Percentiles rank a stretch among this genome's conserved stretches.
These are phyloP conservation scores for Claviceps capensis DNA, from an alignment of 2,329 filamentous ascomycete species.

Conservation along the genomic window DNA sequence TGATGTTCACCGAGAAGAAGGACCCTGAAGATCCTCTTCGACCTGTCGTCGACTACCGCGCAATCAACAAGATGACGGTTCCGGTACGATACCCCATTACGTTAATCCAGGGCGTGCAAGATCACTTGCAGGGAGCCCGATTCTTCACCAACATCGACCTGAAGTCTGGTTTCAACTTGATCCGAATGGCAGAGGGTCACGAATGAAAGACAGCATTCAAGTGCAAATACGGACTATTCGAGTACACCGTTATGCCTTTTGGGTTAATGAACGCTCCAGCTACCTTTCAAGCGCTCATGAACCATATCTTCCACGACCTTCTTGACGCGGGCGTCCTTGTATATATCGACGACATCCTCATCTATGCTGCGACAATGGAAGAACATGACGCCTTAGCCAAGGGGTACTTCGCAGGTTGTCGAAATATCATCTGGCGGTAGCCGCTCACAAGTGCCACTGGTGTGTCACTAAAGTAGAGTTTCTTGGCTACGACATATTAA, in stretches of 20 bases:
- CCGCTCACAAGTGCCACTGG: not conserved
- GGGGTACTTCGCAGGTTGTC: not conserved
- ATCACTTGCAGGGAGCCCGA: not conserved
- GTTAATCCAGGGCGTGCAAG: not conserved
- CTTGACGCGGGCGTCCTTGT: not conserved
- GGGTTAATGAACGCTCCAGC: not conserved
- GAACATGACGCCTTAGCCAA: not conserved
- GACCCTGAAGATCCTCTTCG: not conserved
- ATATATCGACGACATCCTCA: not conserved
- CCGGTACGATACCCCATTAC: not conserved
- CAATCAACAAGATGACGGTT: not conserved
- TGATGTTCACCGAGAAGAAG: too few relatives aligned
- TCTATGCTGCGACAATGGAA: not conserved
- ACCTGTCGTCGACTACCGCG: not conserved
- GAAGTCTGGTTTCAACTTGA: not conserved
- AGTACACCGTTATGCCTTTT: not conserved
- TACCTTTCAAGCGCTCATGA: not conserved
- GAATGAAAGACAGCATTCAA: not conserved
- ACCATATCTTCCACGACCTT: not conserved
- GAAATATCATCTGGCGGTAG: not conserved
- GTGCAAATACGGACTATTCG: not conserved
- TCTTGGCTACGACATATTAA: not conserved
- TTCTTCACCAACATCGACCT: not conserved
- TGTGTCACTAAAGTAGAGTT: not conserved
- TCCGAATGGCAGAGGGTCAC: not conserved